Conservation (phyloP, 78 protist genomes). For the Dictyostelium intermedium region DNA sequence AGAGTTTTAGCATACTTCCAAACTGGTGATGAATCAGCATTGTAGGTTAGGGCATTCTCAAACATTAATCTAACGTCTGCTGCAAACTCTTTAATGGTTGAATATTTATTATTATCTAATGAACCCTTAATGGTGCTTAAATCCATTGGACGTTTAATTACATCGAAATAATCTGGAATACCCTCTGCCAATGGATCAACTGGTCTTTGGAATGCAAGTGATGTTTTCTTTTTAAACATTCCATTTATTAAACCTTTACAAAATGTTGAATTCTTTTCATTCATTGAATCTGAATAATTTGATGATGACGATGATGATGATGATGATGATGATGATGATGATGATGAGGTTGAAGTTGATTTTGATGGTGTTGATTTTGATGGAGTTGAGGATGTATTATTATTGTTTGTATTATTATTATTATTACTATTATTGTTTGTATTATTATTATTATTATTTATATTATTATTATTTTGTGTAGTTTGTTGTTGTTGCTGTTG, state of each 20-base stretch:
- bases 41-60: slow-evolving; percentile 70
- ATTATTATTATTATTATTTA: too few species aligned
- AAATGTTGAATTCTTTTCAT: slow-evolving; percentile 21
- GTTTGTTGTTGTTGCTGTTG: background rate
- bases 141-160: slow-evolving; percentile 95
- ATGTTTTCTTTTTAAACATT: slow-evolving; percentile 5
- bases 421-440: too few species aligned
- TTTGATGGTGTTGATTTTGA: background rate
- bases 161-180: slow-evolving; percentile 89
- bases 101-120: slow-evolving; percentile 13
- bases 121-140: slow-evolving; percentile 80
- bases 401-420: too few species aligned
- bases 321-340: slow-evolving; percentile 9
- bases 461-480: background rate
- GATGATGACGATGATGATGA: slow-evolving; percentile 3
- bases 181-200: slow-evolving; percentile 90
- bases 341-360: background rate
- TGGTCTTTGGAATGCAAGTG: slow-evolving; percentile 82
- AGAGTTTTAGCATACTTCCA: slow-evolving; percentile 27
- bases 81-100: slow-evolving; percentile 50
- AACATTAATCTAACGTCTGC: slow-evolving; percentile 79
- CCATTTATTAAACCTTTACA: background rate
- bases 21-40: slow-evolving; percentile 41
- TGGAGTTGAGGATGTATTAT: background rate
- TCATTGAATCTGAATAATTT: slow-evolving; percentile 31